Evolutionary conservation across 768 basidiomycete species (phyloP).

Genomic region (Cystoderma amianthinum): DNA sequence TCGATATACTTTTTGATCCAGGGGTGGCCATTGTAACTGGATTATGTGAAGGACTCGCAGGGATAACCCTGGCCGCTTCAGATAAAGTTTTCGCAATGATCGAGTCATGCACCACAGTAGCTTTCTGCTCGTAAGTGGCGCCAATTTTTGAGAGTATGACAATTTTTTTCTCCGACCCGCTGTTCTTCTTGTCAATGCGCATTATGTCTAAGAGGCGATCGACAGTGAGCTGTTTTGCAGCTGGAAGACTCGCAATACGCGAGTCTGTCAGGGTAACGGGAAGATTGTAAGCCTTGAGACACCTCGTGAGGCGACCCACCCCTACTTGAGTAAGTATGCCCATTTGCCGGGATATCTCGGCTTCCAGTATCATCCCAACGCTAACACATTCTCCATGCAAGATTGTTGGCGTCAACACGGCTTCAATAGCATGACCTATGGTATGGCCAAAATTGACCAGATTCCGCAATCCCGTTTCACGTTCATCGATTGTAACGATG

Average conservation of each 20-base stretch:
- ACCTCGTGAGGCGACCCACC: constrained; percentile 83
- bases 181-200: constrained; percentile 97
- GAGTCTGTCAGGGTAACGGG: constrained; percentile 80
- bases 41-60: constrained; percentile 54
- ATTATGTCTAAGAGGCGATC: constrained; percentile 87
- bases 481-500: constrained; percentile 95
- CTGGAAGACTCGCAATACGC: constrained; percentile 64
- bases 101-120: constrained; percentile 76
- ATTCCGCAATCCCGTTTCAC: constrained; percentile 94
- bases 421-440: constrained; percentile 98
- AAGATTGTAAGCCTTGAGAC: constrained; percentile 86
- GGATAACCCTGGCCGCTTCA: constrained; percentile 70
- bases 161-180: constrained; percentile 86
- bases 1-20: constrained; percentile 94
- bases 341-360: constrained; percentile 83
- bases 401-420: constrained; percentile 86
- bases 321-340: constrained; percentile 88
- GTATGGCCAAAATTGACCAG: constrained; percentile 99
- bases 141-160: constrained; percentile 90
- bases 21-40: constrained; percentile 81
- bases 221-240: constrained; percentile 67
- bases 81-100: constrained; percentile 79
- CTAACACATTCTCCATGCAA: constrained; percentile 96
- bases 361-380: constrained; percentile 95
- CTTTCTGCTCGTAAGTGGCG: constrained; percentile 86